These are phyloP conservation scores for Cyphellophora attinorum DNA, from an alignment of 2,329 filamentous ascomycete species.

Conservation along the genomic window DNA sequence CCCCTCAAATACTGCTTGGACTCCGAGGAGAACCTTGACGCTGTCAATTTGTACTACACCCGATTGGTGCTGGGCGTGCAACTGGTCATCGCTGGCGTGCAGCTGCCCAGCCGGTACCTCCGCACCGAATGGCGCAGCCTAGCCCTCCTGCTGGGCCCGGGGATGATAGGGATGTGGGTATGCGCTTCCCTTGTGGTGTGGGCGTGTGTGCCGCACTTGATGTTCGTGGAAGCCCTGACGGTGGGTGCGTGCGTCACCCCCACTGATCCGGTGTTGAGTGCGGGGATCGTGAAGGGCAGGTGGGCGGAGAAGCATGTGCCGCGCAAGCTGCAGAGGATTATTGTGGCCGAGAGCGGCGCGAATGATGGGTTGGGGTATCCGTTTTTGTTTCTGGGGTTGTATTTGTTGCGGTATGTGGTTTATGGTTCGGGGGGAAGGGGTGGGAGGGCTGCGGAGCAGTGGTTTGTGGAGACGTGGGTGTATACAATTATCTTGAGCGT, in stretches of 20 bases:
- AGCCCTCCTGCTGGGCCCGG: slow-evolving; percentile 65
- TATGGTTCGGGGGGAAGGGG: slow-evolving; percentile 51
- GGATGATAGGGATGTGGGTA: slow-evolving; percentile 83
- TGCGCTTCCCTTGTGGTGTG: slow-evolving; percentile 69
- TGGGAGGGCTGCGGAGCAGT: slow-evolving; percentile 60
- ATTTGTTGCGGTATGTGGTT: slow-evolving; percentile 66
- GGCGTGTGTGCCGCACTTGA: slow-evolving; percentile 61
- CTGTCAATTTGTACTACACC: slow-evolving; percentile 73
- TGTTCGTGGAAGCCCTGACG: slow-evolving; percentile 68
- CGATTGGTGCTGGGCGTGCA: slow-evolving; percentile 84
- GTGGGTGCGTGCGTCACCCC: slow-evolving; percentile 84
- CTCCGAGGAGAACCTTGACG: slow-evolving; percentile 49
- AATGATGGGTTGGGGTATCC: slow-evolving; percentile 88
- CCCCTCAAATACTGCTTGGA: slow-evolving; percentile 64
- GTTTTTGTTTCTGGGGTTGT: slow-evolving; percentile 76
- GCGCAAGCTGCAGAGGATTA: slow-evolving; percentile 67
- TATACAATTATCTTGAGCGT: slow-evolving; percentile 75
- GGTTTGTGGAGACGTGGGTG: slow-evolving; percentile 78
- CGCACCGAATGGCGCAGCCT: slow-evolving; percentile 69
- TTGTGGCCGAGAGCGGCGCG: slow-evolving; percentile 72
- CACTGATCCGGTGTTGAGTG: slow-evolving; percentile 79
- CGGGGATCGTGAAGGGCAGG: slow-evolving; percentile 85
- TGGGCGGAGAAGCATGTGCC: slow-evolving; percentile 89
- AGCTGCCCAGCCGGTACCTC: slow-evolving; percentile 76
- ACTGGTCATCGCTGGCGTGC: slow-evolving; percentile 77